phyloP scores from a whole-genome alignment of 2,329 filamentous ascomycete genomes.

The Alternaria arborescens region DNA sequence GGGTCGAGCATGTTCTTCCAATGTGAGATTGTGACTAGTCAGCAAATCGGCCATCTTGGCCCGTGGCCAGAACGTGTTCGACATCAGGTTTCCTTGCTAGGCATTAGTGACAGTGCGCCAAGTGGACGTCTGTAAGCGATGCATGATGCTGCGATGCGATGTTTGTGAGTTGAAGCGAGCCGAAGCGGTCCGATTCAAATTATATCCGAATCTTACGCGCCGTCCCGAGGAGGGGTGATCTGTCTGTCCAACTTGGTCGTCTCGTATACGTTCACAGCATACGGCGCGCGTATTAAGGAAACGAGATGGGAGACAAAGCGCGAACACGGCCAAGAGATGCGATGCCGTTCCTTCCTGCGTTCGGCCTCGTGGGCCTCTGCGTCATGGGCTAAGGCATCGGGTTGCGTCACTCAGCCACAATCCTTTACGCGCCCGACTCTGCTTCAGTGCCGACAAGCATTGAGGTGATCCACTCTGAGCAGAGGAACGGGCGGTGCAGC shows the following conservation, averaged over 20 bases:
- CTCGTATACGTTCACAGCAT: neutral
- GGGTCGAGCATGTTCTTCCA: neutral
- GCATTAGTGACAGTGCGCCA: slow-evolving; percentile 9
- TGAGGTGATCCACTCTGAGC: slow-evolving; percentile 21
- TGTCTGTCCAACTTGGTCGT: neutral
- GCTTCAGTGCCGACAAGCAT: slow-evolving; percentile 29
- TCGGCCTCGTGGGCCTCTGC: slow-evolving; percentile 7
- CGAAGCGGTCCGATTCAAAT: neutral
- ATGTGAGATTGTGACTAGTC: neutral
- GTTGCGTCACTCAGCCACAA: slow-evolving; percentile 35
- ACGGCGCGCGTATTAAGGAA: neutral
- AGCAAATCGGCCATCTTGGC: slow-evolving; percentile 6
- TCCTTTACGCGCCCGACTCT: slow-evolving; percentile 23
- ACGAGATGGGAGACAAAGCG: slow-evolving; percentile 2
- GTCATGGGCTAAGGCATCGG: slow-evolving; percentile 27
- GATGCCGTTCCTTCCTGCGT: slow-evolving; percentile 26
- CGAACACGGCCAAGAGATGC: slow-evolving; percentile 19
- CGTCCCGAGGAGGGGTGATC: neutral
- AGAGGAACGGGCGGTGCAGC: slow-evolving; percentile 21
- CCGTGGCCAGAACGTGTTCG: slow-evolving; percentile 9
- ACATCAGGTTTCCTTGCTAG: slow-evolving; percentile 4
- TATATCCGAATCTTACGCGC: neutral
- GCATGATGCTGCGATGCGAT: neutral
- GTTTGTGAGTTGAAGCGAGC: neutral
- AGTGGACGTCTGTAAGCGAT: slow-evolving; percentile 13